Percentiles rank a stretch among this genome's conserved stretches.
Evolutionary conservation across 441 rosid species (phyloP).

Genomic region (Corymbia citriodora): DNA sequence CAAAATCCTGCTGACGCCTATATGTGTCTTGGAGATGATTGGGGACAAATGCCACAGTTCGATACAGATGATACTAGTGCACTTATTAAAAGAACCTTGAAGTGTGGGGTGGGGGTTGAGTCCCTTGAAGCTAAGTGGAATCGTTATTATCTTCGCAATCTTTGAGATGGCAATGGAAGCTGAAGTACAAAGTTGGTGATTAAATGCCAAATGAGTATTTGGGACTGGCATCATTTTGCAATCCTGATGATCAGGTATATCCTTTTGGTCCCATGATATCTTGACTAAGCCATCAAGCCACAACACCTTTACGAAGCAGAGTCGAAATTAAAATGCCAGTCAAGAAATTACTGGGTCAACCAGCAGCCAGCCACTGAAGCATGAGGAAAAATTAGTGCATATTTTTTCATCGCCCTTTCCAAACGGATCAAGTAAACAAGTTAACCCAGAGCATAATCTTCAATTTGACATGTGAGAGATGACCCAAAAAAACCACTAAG

Average conservation of each 20-base stretch:
- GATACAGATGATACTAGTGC: not conserved
- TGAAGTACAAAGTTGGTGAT: not conserved
- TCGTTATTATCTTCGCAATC: not conserved
- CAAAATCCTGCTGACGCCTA: not conserved
- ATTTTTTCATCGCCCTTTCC: not conserved
- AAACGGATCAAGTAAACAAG: not conserved
- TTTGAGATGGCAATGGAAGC: not conserved
- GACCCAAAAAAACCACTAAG: not conserved
- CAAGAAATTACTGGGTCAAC: not conserved
- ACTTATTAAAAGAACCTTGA: not conserved
- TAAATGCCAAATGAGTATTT: not conserved
- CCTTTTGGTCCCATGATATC: not conserved
- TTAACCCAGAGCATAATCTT: not conserved
- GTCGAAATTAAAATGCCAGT: not conserved
- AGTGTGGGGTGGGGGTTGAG: not conserved
- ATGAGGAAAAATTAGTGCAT: not conserved
- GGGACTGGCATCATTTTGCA: not conserved
- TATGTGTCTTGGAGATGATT: not conserved
- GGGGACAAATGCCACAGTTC: not conserved
- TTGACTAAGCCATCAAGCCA: not conserved
- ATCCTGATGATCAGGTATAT: not conserved
- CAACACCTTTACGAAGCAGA: not conserved
- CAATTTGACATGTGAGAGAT: not conserved
- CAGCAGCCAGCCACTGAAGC: not conserved
- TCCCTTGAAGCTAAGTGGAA: not conserved